Conservation (phyloP, 1,139 yeast species). For the Keqinozyma sinolaborantium region DNA sequence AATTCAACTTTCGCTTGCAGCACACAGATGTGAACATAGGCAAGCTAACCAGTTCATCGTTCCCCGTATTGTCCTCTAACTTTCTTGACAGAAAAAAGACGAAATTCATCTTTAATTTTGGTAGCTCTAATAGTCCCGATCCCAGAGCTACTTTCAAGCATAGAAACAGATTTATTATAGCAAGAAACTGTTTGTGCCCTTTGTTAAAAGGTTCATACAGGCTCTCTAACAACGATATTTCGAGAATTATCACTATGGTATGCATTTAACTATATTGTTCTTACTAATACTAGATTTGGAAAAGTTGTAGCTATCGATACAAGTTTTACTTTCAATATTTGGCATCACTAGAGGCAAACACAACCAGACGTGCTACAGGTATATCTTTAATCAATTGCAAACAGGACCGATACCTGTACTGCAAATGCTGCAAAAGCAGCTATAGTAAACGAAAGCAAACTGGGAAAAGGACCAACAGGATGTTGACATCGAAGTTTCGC, state of each 20-base stretch:
- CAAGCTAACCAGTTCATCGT: slow-evolving; percentile 2
- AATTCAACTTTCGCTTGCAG: too few species aligned
- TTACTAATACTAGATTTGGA: slow-evolving; percentile 5
- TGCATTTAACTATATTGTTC: too few species aligned
- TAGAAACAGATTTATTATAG: slow-evolving; percentile 5
- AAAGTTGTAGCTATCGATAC: not conserved
- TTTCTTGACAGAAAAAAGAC: not conserved
- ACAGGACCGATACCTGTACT: too few species aligned
- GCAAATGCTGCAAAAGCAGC: too few species aligned
- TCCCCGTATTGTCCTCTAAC: slow-evolving; percentile 3
- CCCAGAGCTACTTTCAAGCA: slow-evolving; percentile 1
- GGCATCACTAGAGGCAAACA: too few species aligned
- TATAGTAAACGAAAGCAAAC: too few species aligned
- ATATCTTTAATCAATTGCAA: too few species aligned
- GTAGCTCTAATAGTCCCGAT: slow-evolving; percentile 4
- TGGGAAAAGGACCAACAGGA: too few species aligned
- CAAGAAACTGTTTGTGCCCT: slow-evolving; percentile 4
- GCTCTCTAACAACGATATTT: slow-evolving; percentile 1
- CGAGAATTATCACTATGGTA: slow-evolving; percentile 4
- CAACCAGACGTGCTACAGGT: too few species aligned
- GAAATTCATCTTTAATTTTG: slow-evolving; percentile 2
- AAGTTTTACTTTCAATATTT: slow-evolving; percentile 2
- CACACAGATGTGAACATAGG: too few species aligned
- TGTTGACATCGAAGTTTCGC: too few species aligned
- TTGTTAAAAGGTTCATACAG: slow-evolving; percentile 1